These are phyloP conservation scores for Gymnopus androsaceus DNA, from an alignment of 1,284 basidiomycete species.

Conservation along the genomic window DNA sequence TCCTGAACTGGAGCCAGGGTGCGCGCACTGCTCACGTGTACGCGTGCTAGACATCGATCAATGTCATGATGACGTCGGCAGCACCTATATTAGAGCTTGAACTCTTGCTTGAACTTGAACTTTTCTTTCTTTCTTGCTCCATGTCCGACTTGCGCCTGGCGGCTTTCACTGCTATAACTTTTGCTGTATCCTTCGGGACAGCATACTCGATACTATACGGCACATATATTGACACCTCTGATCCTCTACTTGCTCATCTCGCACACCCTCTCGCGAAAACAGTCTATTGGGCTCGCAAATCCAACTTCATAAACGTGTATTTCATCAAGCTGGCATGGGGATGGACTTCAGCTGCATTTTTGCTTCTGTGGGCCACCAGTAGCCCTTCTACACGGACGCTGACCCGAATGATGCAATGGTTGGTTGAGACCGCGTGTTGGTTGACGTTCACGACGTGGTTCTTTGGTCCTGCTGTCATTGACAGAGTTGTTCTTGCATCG, in stretches of 20 bases:
- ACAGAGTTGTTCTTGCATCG: slow-evolving; percentile 72
- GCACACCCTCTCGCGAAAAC: slow-evolving; percentile 68
- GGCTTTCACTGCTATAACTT: slow-evolving; percentile 34
- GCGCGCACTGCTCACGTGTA: background rate
- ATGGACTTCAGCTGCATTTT: slow-evolving; percentile 80
- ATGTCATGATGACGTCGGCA: background rate
- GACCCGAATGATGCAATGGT: slow-evolving; percentile 57
- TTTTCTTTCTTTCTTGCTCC: background rate
- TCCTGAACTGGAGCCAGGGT: background rate
- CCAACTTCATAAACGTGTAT: slow-evolving; percentile 79
- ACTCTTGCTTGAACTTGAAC: no score
- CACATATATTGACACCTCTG: slow-evolving; percentile 69
- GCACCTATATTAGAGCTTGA: no score
- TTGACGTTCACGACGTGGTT: slow-evolving; percentile 85
- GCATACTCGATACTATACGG: slow-evolving; percentile 41
- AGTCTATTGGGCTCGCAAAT: slow-evolving; percentile 81
- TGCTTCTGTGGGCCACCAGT: slow-evolving; percentile 58
- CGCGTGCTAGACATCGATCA: background rate
- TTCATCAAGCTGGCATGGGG: slow-evolving; percentile 94
- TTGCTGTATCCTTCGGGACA: slow-evolving; percentile 39
- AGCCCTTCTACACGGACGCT: slow-evolving; percentile 43
- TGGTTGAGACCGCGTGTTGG: slow-evolving; percentile 73
- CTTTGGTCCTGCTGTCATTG: slow-evolving; percentile 84
- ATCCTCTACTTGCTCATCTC: slow-evolving; percentile 65
- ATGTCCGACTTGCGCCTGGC: slow-evolving; percentile 34